Base-by-base conservation (phyloP, 345 rosid species). In the Salix exigua region DNA sequence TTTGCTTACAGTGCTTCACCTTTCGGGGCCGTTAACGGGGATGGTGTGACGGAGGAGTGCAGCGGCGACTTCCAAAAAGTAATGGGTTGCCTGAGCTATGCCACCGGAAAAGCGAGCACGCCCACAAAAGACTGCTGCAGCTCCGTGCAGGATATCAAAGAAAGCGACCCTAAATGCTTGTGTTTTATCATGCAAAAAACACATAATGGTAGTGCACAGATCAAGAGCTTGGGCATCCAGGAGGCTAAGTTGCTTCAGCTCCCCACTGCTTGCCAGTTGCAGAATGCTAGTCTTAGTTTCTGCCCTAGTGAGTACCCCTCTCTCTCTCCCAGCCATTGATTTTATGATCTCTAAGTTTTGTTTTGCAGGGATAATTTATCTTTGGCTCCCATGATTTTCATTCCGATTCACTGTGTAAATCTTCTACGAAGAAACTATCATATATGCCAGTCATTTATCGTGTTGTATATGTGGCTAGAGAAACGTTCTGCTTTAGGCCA, bases 41-140 rank as follows among this genome's bases (percentile, higher is more conserved):
- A 72, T 6, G 53, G 26, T 30, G 7, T 64, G 60, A 48, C 77
- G 0, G 42, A 14, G 8, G 68, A 89, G 78, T 93, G 99, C 70
- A 30, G 44, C 26, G 50, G 74, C 2, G 88, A 85, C 58, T 28
- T 96, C 16, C 82, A 83, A 58, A 92, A 91, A 83, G 87, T 92
- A 83, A 84, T 77, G 86, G 30, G 70, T 44, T 94, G 99, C 79
- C 65, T 92, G 85, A 81, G 35, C 66, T 96, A 76, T 55, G 99
- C 97, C 4, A 80, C 84, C 30, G 99, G 95, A 75, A 86, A 87
- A 84, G 80, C 55, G 68, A 58, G 79, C 48, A 26, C 37, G 9
- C 97, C 99, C 7, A 10, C 92, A 7, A 78, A 87, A 61, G 85
- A 88, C 37, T 96, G 99, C 73, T 96, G 99, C 78, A 73, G 31